Percentiles rank a stretch among this genome's conserved stretches.
phyloP scores from a whole-genome alignment of 2,329 filamentous ascomycete genomes.

The Fusarium sp. region DNA sequence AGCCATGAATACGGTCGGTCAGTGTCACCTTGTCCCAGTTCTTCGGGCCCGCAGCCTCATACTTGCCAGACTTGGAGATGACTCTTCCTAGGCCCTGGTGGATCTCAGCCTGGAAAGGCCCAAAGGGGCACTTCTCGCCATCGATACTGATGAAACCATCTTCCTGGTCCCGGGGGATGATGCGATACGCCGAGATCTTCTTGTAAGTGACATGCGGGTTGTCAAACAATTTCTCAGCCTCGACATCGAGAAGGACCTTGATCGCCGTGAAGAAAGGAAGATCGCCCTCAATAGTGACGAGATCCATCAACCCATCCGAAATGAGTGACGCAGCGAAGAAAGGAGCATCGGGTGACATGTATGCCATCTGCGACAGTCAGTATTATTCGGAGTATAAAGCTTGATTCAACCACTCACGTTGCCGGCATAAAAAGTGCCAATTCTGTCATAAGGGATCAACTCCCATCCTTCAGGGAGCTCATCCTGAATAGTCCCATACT shows the following conservation, averaged over 20 bases:
- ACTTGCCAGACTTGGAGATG: constrained; percentile 80
- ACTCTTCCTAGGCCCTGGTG: constrained; percentile 85
- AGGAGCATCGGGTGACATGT: constrained; percentile 86
- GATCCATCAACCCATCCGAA: constrained; percentile 86
- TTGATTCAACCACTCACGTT: constrained; percentile 67
- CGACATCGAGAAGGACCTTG: constrained; percentile 76
- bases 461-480: constrained; percentile 83
- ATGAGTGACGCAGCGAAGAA: constrained; percentile 89
- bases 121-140: constrained; percentile 87
- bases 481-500: constrained; percentile 84
- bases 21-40: constrained; percentile 60
- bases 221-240: constrained; percentile 82
- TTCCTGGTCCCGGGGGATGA: constrained; percentile 77
- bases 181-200: constrained; percentile 88
- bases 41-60: constrained; percentile 71
- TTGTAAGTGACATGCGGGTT: constrained; percentile 80
- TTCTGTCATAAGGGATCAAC: constrained; percentile 75
- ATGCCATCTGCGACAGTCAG: constrained; percentile 73
- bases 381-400: background rate
- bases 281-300: constrained; percentile 83
- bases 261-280: constrained; percentile 74
- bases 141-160: constrained; percentile 94
- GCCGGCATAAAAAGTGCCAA: constrained; percentile 94
- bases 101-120: constrained; percentile 90
- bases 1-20: constrained; percentile 46